Evolutionary conservation across 441 rosid genomes (phyloP), one percentile per base, ranked within the genome.

Genomic region (Erodium trifolium): DNA sequence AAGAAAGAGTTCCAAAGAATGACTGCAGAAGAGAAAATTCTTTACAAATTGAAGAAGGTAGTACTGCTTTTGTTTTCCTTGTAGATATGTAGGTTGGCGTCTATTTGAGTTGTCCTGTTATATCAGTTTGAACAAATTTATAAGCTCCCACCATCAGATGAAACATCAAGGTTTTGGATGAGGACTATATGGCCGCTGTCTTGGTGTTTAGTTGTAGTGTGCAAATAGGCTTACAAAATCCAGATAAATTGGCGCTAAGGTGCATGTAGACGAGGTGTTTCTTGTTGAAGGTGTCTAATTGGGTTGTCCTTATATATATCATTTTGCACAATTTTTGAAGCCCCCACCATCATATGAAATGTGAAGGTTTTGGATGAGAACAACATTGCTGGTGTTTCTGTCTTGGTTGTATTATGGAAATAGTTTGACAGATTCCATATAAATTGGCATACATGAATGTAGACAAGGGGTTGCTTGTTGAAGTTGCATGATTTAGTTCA

Each of bases 1-100:
- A 92, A 88, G 88, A 94, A 85, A 83, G 96, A 88, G 51, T 82
- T 76, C 55, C 89, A 85, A 76, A 87, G 97, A 79, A 90, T 94
- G 99, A 94, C 96, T 17, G 71, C 79, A 2, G 97, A 92, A 78
- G 93, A 92, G 78, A 92, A 87, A 73, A 68, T 87, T 71, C 68
- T 90, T 43, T 85, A 77, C 85, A 94, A 94, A 77, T 78, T 94
- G 74, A 84, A 75, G 66, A 92, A 87, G 94, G 96, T 87, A 23
- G 60, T 59, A n/a, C n/a, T n/a, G 31, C 29, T 27, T 5, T 3
- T 27, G 71, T 62, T 71, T 27, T 63, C 8, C 27, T 17, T 16
- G n/a, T 8, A 19, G 34, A 29, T 63, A 13, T 63, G 39, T 12
- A 2, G 39, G 66, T 29, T 11, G 23, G 2, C 27, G 39, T 63